phyloP scores from a whole-genome alignment of 1,284 basidiomycete genomes.

The Boletus sp. region DNA sequence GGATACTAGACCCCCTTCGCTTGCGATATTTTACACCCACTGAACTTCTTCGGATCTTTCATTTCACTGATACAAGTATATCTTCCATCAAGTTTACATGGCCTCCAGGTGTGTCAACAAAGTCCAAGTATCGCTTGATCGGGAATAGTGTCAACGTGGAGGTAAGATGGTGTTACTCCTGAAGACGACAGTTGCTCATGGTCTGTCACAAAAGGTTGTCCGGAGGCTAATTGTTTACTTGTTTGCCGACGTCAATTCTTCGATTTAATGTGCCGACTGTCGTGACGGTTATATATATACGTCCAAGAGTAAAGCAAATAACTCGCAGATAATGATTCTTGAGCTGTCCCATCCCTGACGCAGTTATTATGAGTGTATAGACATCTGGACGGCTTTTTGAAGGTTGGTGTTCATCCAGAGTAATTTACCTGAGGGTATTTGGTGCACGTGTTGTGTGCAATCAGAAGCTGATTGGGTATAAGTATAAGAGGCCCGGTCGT shows the following conservation, averaged over 20 bases:
- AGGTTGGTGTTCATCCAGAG: too few species aligned
- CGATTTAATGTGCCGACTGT: neutral
- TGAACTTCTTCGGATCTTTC: constrained; percentile 71
- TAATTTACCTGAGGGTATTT: too few species aligned
- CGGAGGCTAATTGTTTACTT: constrained; percentile 33
- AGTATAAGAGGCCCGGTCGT: too few species aligned
- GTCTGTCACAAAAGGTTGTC: constrained; percentile 26
- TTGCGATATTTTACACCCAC: constrained; percentile 74
- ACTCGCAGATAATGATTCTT: too few species aligned
- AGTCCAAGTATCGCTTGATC: constrained; percentile 72
- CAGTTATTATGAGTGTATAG: too few species aligned
- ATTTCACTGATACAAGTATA: constrained; percentile 45
- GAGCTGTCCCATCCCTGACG: too few species aligned
- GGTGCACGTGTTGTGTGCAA: too few species aligned
- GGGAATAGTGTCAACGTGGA: constrained; percentile 81
- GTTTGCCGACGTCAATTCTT: constrained; percentile 9
- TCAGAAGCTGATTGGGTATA: too few species aligned
- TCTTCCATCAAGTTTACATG: constrained; percentile 49
- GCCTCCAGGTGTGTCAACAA: constrained; percentile 61
- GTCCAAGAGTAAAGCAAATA: neutral
- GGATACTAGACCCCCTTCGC: constrained; percentile 56
- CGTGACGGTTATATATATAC: neutral
- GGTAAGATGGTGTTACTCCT: constrained; percentile 39
- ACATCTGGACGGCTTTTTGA: too few species aligned
- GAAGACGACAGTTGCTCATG: neutral